Evolutionary conservation across 2,329 filamentous ascomycete species (phyloP).

Genomic region (Colletotrichum liaoningense): DNA sequence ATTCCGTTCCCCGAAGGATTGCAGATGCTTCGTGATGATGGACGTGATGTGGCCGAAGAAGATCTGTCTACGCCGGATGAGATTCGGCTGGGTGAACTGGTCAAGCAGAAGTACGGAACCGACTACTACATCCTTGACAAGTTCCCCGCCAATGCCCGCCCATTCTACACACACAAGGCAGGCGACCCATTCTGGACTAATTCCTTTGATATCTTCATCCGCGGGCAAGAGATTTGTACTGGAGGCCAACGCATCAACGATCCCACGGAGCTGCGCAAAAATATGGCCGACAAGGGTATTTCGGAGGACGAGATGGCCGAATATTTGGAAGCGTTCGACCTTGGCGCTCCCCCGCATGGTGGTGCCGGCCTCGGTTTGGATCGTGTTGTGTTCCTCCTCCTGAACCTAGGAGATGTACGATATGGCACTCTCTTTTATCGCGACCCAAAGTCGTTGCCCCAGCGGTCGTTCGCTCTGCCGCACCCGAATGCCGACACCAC

Average conservation of each 20-base stretch:
- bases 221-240: slow-evolving; percentile 91
- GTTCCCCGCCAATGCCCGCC: slow-evolving; percentile 85
- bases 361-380: slow-evolving; percentile 92
- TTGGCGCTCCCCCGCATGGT: slow-evolving; percentile 88
- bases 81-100: slow-evolving; percentile 83
- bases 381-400: slow-evolving; percentile 85
- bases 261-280: slow-evolving; percentile 76
- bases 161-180: slow-evolving; percentile 92
- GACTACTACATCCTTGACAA: slow-evolving; percentile 97
- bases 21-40: slow-evolving; percentile 83
- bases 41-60: slow-evolving; percentile 81
- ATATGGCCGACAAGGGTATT: slow-evolving; percentile 81
- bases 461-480: slow-evolving; percentile 72
- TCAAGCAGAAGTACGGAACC: slow-evolving; percentile 87
- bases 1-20: slow-evolving; percentile 85
- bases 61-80: slow-evolving; percentile 89
- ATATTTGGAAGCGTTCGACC: slow-evolving; percentile 89
- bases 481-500: slow-evolving; percentile 89
- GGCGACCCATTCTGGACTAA: slow-evolving; percentile 81
- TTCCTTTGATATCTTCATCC: slow-evolving; percentile 94
- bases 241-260: slow-evolving; percentile 95
- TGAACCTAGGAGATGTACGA: slow-evolving; percentile 89
- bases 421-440: slow-evolving; percentile 89
- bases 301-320: slow-evolving; percentile 88
- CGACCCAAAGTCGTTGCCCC: slow-evolving; percentile 87